Evolutionary conservation across 805 yeast genomes (phyloP).

Genomic region (Wickerhamiella nectarea): DNA sequence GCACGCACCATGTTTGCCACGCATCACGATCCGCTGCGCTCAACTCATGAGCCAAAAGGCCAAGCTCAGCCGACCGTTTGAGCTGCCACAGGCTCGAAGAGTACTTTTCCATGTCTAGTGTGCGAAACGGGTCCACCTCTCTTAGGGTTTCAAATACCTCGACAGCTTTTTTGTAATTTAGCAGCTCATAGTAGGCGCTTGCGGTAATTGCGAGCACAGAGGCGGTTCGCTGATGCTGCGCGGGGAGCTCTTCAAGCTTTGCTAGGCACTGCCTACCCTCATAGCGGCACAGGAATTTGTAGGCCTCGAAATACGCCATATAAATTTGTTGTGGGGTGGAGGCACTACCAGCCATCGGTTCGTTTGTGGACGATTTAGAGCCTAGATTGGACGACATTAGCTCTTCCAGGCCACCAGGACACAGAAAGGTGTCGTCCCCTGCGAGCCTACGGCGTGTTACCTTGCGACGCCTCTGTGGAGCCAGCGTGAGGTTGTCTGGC

Average conservation of each 20-base stretch:
- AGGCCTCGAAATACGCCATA: neutral
- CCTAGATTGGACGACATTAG: neutral
- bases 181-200: slow-evolving; percentile 71
- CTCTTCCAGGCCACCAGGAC: neutral
- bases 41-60: slow-evolving; percentile 72
- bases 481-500: slow-evolving; percentile 2
- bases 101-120: slow-evolving; percentile 80
- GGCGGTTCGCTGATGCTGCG: slow-evolving; percentile 50
- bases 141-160: slow-evolving; percentile 49
- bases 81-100: slow-evolving; percentile 91
- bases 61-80: slow-evolving; percentile 62
- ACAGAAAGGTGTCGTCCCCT: slow-evolving; percentile 3
- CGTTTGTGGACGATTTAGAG: too few species aligned
- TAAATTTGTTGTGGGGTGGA: neutral
- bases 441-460: neutral
- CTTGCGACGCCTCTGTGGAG: slow-evolving; percentile 1
- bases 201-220: slow-evolving; percentile 78
- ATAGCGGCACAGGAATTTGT: slow-evolving; percentile 27
- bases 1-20: slow-evolving; percentile 81
- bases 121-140: slow-evolving; percentile 57
- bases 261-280: slow-evolving; percentile 75
- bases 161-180: slow-evolving; percentile 68
- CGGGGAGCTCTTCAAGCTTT: slow-evolving; percentile 49
- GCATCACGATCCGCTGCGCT: slow-evolving; percentile 47
- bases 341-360: too few species aligned